These are phyloP conservation scores for Alloascoidea africana DNA, from an alignment of 805 yeast genomes.

Conservation along the genomic window DNA sequence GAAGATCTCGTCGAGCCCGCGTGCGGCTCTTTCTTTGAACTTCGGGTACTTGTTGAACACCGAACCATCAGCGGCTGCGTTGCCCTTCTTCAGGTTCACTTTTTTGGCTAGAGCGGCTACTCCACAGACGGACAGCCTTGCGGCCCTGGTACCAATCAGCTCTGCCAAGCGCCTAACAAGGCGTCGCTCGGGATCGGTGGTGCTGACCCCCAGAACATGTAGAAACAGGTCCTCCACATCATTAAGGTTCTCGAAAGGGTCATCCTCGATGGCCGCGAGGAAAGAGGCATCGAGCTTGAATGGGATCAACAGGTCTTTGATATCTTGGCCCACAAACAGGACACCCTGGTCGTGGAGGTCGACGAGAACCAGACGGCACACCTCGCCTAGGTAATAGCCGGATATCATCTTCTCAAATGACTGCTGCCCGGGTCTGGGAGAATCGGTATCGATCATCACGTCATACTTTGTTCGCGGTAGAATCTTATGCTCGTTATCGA, in stretches of 20 bases:
- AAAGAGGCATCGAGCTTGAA: constrained; percentile 81
- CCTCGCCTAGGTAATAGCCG: constrained; percentile 91
- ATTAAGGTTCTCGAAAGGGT: constrained; percentile 69
- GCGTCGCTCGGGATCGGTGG: constrained; percentile 68
- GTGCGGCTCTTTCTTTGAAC: constrained; percentile 79
- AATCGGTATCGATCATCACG: constrained; percentile 58
- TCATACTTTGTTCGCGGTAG: constrained; percentile 90
- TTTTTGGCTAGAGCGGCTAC: constrained; percentile 87
- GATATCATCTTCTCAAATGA: constrained; percentile 94
- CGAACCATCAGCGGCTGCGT: constrained; percentile 96
- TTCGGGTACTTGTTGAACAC: constrained; percentile 90
- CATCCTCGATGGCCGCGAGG: constrained; percentile 79
- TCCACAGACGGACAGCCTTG: constrained; percentile 87
- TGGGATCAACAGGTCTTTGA: constrained; percentile 40
- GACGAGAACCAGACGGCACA: constrained; percentile 62
- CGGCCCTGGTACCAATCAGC: constrained; percentile 81
- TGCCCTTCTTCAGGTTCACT: constrained; percentile 53
- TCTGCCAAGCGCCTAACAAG: constrained; percentile 72
- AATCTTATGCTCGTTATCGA: constrained; percentile 74
- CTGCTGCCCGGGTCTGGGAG: constrained; percentile 96
- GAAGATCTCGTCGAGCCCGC: constrained; percentile 77
- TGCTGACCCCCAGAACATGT: constrained; percentile 38
- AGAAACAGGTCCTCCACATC: constrained; percentile 59
- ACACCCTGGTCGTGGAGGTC: constrained; percentile 53
- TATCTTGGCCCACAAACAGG: constrained; percentile 58